phyloP scores from a whole-genome alignment of 202 grass and related monocot species.

The Setaria viridis region DNA sequence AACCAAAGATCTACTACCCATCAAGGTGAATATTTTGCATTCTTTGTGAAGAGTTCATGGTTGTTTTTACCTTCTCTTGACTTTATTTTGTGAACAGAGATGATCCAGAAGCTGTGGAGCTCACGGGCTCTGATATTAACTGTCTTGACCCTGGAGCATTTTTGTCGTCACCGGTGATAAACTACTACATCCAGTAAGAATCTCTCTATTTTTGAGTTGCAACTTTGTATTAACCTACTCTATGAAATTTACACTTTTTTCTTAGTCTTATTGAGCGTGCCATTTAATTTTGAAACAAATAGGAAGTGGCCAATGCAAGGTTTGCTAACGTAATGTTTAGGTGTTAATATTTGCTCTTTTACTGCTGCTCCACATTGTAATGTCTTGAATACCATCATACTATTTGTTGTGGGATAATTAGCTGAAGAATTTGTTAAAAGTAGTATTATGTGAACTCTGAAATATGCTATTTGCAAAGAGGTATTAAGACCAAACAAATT shows the following conservation, averaged over 20 bases:
- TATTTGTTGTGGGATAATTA: slow-evolving; percentile 17
- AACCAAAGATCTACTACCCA: slow-evolving; percentile 79
- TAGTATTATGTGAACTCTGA: slow-evolving; percentile 29
- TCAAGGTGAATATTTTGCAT: slow-evolving; percentile 69
- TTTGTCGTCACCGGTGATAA: slow-evolving; percentile 90
- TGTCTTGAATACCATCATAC: slow-evolving; percentile 5
- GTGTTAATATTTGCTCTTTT: slow-evolving; percentile 31
- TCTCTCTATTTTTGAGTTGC: slow-evolving; percentile 3
- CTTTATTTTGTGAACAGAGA: slow-evolving; percentile 66
- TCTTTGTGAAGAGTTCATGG: slow-evolving; percentile 39
- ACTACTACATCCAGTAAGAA: slow-evolving; percentile 97
- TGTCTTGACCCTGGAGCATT: slow-evolving; percentile 75
- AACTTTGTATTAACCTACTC: slow-evolving; percentile 22
- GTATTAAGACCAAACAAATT: not conserved
- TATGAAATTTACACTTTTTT: slow-evolving; percentile 1
- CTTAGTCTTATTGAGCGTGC: not conserved
- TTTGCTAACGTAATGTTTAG: slow-evolving; percentile 14
- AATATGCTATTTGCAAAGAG: slow-evolving; percentile 24
- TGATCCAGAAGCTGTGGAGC: slow-evolving; percentile 80
- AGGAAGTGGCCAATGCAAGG: not conserved
- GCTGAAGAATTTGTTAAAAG: slow-evolving; percentile 31
- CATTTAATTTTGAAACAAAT: not conserved
- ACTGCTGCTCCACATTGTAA: slow-evolving; percentile 12
- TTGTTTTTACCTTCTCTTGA: slow-evolving; percentile 21
- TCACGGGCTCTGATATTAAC: slow-evolving; percentile 70